Evolutionary conservation across 306 rosid species (phyloP), one percentile per base, ranked within the genome.

Genomic region (Mimosa pudica): DNA sequence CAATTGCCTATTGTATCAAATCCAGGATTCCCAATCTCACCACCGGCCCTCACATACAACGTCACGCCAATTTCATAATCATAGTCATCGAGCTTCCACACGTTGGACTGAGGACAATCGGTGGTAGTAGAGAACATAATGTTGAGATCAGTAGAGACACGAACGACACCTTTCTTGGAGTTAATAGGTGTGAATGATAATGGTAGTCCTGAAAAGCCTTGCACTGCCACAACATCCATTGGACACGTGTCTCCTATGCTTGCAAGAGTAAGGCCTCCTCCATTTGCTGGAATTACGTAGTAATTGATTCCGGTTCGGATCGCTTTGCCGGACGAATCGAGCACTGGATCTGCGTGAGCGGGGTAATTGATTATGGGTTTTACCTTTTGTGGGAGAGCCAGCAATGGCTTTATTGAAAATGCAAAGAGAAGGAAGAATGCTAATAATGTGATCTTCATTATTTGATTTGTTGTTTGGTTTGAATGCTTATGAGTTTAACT

Each of bases 131-230:
- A 52, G 81, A 88, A 90, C 63, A 45, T 75, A 45, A 90, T 68
- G 86, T 90, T 90, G 4, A 83, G 71, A 49, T 88, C 90, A 0
- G 89, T 82, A 6, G 87, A 80, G 8, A 80, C 70, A 1, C 64
- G 80, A 33, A 88, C 63, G 8, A 82, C 81, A 0, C 87, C 77
- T 17, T 86, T 78, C 42, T 38, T 87, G 1, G 33, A 14, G 18
- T 84, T 86, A 20, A 73, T 44, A 0, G 90, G 89, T 2, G 52
- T 47, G 6, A 90, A 68, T 33, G 73, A 68, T 35, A 68, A 42
- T 1, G 73, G 13, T 0, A 3, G 14, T 16, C 73, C 73, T 1
- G 7, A 18, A 10, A 14, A 42, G 4, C 71, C 80, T 16, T 82
- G 79, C 17, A 83, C 88, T 4, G 41, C 84, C 66, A 76, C 82